Conservation (phyloP, 768 basidiomycete species). For the Mrakia gelida region DNA sequence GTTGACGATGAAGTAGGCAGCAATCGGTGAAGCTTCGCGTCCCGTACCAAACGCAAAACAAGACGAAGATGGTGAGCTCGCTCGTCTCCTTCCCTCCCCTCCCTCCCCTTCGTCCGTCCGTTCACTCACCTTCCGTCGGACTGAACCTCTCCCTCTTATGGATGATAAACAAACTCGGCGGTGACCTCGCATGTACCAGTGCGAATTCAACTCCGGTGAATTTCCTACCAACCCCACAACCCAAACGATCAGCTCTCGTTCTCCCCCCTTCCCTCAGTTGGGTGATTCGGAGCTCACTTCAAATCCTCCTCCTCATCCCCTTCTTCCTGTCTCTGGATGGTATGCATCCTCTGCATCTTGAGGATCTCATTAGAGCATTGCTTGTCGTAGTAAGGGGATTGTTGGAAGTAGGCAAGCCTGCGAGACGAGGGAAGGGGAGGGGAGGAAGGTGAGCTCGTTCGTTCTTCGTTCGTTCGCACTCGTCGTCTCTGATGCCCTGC, state of each 20-base stretch:
- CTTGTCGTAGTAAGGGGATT: conserved; percentile 91
- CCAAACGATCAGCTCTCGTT: neutral
- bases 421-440: conserved; percentile 37
- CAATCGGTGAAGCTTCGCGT: conserved; percentile 46
- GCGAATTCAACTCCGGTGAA: conserved; percentile 86
- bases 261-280: conserved; percentile 64
- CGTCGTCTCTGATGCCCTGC: too few species aligned
- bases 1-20: conserved; percentile 82
- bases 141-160: conserved; percentile 82
- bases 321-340: conserved; percentile 53
- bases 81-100: neutral
- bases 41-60: too few species aligned
- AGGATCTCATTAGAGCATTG: conserved; percentile 87
- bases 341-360: conserved; percentile 89
- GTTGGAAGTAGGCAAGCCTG: conserved; percentile 84
- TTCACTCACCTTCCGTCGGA: conserved; percentile 67
- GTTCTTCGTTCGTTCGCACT: too few species aligned
- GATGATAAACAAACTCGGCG: conserved; percentile 79
- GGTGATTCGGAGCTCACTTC: conserved; percentile 61
- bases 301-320: conserved; percentile 75
- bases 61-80: neutral
- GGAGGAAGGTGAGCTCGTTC: too few species aligned
- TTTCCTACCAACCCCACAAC: conserved; percentile 53
- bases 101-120: neutral
- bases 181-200: conserved; percentile 72